Evolutionary conservation across 164 flowering plant genomes (phyloP).

Genomic region (Liquidambar formosana): DNA sequence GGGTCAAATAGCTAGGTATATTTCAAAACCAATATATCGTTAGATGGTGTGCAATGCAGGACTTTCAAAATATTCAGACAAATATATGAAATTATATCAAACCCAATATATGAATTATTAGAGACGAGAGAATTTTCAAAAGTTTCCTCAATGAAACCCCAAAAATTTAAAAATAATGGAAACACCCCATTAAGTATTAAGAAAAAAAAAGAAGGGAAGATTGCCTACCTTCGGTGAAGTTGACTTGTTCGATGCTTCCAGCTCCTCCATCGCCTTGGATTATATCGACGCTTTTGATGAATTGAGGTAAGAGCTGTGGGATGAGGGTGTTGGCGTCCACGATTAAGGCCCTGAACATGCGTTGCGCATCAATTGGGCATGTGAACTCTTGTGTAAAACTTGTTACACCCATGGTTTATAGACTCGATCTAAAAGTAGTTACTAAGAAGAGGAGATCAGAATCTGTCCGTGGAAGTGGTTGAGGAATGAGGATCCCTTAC

Average conservation of each 20-base stretch:
- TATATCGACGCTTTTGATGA: constrained; percentile 20
- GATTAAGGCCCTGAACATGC: constrained; percentile 39
- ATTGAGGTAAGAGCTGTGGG: constrained; percentile 35
- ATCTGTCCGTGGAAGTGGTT: too few relatives aligned
- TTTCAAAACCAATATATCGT: too few relatives aligned
- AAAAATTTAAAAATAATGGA: neutral
- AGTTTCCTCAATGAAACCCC: too few relatives aligned
- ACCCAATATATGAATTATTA: too few relatives aligned
- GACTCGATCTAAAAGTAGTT: too few relatives aligned
- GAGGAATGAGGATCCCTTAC: too few relatives aligned
- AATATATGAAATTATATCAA: too few relatives aligned
- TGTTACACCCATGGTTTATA: constrained; percentile 28
- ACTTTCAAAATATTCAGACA: too few relatives aligned
- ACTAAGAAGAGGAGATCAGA: too few relatives aligned
- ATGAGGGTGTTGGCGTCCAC: constrained; percentile 31
- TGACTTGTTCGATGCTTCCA: constrained; percentile 38
- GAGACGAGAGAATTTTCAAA: too few relatives aligned
- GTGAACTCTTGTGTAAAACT: constrained; percentile 19
- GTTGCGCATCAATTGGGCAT: constrained; percentile 23
- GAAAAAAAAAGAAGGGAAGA: neutral
- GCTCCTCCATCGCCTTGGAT: constrained; percentile 40
- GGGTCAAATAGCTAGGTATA: too few relatives aligned
- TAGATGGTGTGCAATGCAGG: too few relatives aligned
- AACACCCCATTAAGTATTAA: neutral
- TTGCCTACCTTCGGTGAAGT: constrained; percentile 32